Evolutionary conservation across 2,329 filamentous ascomycete genomes (phyloP), one percentile per base, ranked within the genome.

Genomic region (Plenodomus biglobosus): DNA sequence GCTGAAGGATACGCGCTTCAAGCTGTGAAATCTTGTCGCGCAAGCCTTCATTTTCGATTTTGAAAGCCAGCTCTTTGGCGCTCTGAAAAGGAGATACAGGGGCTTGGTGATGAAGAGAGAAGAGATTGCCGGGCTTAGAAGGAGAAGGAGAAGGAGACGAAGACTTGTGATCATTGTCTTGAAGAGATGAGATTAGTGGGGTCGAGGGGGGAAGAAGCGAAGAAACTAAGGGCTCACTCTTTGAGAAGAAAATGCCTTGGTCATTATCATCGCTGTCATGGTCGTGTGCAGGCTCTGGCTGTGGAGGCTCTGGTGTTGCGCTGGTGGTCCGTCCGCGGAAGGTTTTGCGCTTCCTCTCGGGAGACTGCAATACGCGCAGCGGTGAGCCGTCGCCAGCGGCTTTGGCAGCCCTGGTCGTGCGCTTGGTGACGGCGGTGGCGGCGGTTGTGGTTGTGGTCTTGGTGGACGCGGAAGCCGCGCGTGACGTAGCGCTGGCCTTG

Each of bases 161-260:
- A 30, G n/a, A n/a, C n/a, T n/a, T n/a, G n/a, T 17, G 17, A 24
- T 32, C 6, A 32, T 8, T 15, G 27, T 6, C 27, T 32, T 32
- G 27, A 32, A 11, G 15, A 15, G 27, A 11, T 32, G 27, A 32
- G 27, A 32, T 32, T 32, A 32, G 27, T 32, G 27, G 27, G 13
- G 15, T 22, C 21, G 19, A 24, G 22, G 32, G 19, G 30, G 6
- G 13, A 36, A n/a, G n/a, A n/a, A n/a, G n/a, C n/a, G 21, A 53
- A 32, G 40, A 46, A 51, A 52, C 21, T 19, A 27, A 21, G 30
- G 32, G 44, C 60, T 55, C 50, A 63, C 60, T 54, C 40, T 58
- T 47, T 3, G 54, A 48, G 40, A 61, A 64, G 50, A 62, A 64
- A 21, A 56, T 38, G 16, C 55, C 54, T 22, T 45, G 50, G 15